phyloP scores from a whole-genome alignment of 257 asterid genomes.

The Cinchona pubescens region DNA sequence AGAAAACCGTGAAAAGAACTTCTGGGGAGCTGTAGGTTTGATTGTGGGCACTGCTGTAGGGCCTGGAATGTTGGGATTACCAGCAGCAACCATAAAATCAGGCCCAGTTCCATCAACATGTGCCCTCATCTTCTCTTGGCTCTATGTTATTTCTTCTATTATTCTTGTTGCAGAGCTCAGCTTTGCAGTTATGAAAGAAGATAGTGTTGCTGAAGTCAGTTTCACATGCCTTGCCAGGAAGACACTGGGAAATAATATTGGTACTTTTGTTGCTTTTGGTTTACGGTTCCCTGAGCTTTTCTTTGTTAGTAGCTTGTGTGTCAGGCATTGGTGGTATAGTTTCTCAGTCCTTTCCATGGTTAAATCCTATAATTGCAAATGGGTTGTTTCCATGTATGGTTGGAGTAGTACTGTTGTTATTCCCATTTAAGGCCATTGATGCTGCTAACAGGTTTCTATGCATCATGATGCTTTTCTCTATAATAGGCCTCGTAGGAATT shows the following conservation, averaged over 20 bases:
- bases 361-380: slow-evolving; percentile 29
- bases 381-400: slow-evolving; percentile 31
- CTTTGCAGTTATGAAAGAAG: slow-evolving; percentile 42
- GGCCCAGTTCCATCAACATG: slow-evolving; percentile 36
- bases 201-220: slow-evolving; percentile 35
- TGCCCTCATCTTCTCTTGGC: slow-evolving; percentile 35
- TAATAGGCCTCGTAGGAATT: slow-evolving; percentile 26
- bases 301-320: slow-evolving; percentile 39
- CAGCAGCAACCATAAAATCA: slow-evolving; percentile 34
- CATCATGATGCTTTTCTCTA: slow-evolving; percentile 34
- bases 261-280: slow-evolving; percentile 37
- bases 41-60: slow-evolving; percentile 42
- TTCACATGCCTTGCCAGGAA: slow-evolving; percentile 37
- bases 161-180: slow-evolving; percentile 43
- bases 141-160: slow-evolving; percentile 38
- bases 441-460: slow-evolving; percentile 31
- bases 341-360: slow-evolving; percentile 32
- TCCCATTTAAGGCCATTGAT: slow-evolving; percentile 33
- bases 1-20: slow-evolving; percentile 25
- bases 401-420: slow-evolving; percentile 22
- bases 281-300: slow-evolving; percentile 35
- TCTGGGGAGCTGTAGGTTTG: slow-evolving; percentile 41
- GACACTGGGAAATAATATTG: slow-evolving; percentile 31
- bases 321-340: slow-evolving; percentile 42
- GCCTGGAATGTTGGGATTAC: slow-evolving; percentile 43